Base-by-base conservation (phyloP, 495 filamentous ascomycete species). In the Xylaria castorea region DNA sequence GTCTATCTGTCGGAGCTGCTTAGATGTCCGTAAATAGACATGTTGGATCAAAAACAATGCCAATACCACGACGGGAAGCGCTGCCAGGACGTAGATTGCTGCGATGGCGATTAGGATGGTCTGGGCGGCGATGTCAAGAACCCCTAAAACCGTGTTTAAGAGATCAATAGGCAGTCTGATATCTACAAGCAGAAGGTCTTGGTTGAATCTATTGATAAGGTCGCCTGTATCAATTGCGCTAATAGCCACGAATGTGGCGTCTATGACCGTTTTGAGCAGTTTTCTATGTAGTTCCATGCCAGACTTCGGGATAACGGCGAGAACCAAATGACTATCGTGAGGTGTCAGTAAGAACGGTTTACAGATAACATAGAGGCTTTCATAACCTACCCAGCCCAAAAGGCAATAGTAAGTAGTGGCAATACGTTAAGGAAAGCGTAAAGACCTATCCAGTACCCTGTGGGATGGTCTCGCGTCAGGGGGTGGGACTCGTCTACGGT, bases 1-100 rank as follows among this genome's bases (percentile, higher is more conserved):
- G 51, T 88, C 87, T 7, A 89, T 75, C 1, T 87, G 68, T 30
- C 87, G 80, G 9, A 89, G 61, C 63, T 88, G 87, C 8, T 85
- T 84, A 2, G 83, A 84, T 3, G 83, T 85, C 4, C 84, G 83
- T 1, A 87, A 78, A 66, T 89, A 89, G 75, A 81, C 82, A 8
- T 70, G 74, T 66, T 88, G 86, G 11, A 87, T 57, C 0, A 82
- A 5, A 53, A 74, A 85, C 30, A 86, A 18, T 20, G 79, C 74
- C 3, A 78, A 9, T 73, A 79, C 72, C 55, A 82, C 38, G 75
- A 73, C 61, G 73, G 82, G 62, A 58, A 78, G 65, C 36, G 64
- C 32, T 27, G 58, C 58, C 5, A 69, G 60, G 9, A 70, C 25
- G 27, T 71, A 72, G 22, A 72, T 9, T 12, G 64, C 46, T 20